Conservation (phyloP, 202 grass and related monocot genomes). For the Tripidium arundinaceum region DNA sequence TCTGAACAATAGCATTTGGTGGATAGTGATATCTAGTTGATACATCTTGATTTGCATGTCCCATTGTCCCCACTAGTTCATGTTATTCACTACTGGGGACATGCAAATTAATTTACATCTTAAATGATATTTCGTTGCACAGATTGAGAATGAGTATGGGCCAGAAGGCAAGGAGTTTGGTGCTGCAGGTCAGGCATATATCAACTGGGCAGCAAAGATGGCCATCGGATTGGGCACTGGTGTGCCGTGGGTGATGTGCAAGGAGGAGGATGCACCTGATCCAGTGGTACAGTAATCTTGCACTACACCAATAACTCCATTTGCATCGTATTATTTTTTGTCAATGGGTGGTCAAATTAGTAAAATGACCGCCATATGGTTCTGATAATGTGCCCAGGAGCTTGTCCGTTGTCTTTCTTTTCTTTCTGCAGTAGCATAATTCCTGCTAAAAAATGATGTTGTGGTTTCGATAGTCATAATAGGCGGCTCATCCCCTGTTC, state of each 20-base stretch:
- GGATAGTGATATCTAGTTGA: too few relatives aligned
- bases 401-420: too few relatives aligned
- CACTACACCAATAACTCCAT: background rate
- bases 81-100: background rate
- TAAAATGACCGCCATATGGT: background rate
- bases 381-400: too few relatives aligned
- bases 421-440: too few relatives aligned
- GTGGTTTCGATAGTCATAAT: too few relatives aligned
- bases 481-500: background rate
- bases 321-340: background rate
- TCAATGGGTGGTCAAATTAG: background rate
- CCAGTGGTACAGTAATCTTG: constrained; percentile 67
- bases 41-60: too few relatives aligned
- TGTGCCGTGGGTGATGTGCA: constrained; percentile 99
- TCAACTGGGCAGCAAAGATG: constrained; percentile 94
- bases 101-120: background rate
- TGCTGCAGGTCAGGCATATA: constrained; percentile 66
- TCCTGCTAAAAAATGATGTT: background rate
- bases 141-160: constrained; percentile 99
- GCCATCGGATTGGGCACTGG: constrained; percentile 76
- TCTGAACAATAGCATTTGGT: too few relatives aligned
- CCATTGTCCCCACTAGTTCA: too few relatives aligned
- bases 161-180: constrained; percentile 78
- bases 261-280: constrained; percentile 96
- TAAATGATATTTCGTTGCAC: background rate